A percentile compares a stretch with the other conserved stretches of the same genome.
phyloP scores from a whole-genome alignment of 75 land plant genomes.

The Azolla pinnata region DNA sequence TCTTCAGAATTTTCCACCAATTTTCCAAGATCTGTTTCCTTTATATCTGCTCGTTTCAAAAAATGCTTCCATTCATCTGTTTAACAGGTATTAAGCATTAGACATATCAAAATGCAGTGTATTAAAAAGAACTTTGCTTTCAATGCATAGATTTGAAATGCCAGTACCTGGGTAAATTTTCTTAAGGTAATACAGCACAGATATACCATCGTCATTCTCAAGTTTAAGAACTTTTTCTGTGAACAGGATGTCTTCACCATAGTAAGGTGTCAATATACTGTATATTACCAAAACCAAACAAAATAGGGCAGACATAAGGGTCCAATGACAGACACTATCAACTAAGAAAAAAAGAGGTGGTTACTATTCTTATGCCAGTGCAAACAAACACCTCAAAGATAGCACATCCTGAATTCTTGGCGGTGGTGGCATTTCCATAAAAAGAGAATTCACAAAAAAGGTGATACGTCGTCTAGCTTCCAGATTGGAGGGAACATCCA shows the following conservation, averaged over 20 bases:
- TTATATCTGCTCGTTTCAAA: constrained; percentile 56
- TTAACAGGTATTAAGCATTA: neutral
- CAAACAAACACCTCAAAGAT: constrained; percentile 42
- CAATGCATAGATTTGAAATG: neutral
- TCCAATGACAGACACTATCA: neutral
- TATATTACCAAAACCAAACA: no score
- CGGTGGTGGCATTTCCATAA: constrained; percentile 36
- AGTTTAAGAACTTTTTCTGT: constrained; percentile 11
- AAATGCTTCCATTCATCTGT: constrained; percentile 97
- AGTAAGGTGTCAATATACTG: constrained; percentile 37
- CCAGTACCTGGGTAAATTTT: constrained; percentile 34
- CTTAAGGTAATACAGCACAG: constrained; percentile 28
- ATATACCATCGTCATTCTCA: constrained; percentile 39
- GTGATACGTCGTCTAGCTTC: constrained; percentile 36
- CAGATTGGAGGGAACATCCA: constrained; percentile 30
- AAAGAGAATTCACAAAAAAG: constrained; percentile 34
- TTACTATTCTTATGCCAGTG: no score
- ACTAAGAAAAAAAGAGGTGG: no score
- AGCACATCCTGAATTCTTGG: constrained; percentile 27
- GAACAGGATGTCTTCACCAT: constrained; percentile 31
- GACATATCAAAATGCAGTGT: no score
- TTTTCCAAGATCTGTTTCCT: no score
- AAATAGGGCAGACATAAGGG: neutral
- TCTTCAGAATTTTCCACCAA: constrained; percentile 24
- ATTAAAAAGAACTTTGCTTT: neutral